phyloP scores from a whole-genome alignment of 2,329 filamentous ascomycete genomes.

The Fusarium humuli region DNA sequence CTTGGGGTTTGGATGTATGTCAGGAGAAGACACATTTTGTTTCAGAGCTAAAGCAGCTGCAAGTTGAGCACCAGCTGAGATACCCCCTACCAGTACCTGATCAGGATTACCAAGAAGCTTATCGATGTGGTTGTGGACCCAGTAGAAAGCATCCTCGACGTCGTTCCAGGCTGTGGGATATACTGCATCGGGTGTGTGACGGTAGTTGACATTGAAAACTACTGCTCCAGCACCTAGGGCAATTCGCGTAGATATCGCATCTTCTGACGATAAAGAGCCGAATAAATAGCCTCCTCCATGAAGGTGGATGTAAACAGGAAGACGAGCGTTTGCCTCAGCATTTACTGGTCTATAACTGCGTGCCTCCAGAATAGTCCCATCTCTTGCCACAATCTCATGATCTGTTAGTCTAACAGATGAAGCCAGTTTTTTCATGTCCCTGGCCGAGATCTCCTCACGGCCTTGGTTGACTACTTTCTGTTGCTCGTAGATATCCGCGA shows the following conservation, averaged over 20 bases:
- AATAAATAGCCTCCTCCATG: slow-evolving; percentile 69
- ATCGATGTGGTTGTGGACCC: slow-evolving; percentile 56
- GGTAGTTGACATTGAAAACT: slow-evolving; percentile 68
- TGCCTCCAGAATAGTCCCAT: slow-evolving; percentile 23
- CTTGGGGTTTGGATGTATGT: slow-evolving; percentile 28
- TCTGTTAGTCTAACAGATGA: slow-evolving; percentile 51
- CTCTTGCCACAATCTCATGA: slow-evolving; percentile 36
- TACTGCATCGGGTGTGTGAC: slow-evolving; percentile 65
- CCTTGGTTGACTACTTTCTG: slow-evolving; percentile 18
- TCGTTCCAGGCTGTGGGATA: slow-evolving; percentile 67
- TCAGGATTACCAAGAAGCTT: slow-evolving; percentile 9
- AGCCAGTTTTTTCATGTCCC: slow-evolving; percentile 17
- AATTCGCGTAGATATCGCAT: slow-evolving; percentile 62
- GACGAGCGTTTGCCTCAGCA: slow-evolving; percentile 45
- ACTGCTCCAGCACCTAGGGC: slow-evolving; percentile 56
- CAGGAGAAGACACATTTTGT: slow-evolving; percentile 49
- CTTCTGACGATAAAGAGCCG: slow-evolving; percentile 64
- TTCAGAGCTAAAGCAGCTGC: slow-evolving; percentile 54
- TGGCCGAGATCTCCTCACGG: slow-evolving; percentile 21
- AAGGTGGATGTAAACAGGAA: slow-evolving; percentile 64
- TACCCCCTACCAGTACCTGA: slow-evolving; percentile 59
- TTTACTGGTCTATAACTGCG: slow-evolving; percentile 24
- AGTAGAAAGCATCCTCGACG: slow-evolving; percentile 64
- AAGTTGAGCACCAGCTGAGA: slow-evolving; percentile 60
- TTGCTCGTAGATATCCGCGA: slow-evolving; percentile 18